Evolutionary conservation across 192 early-diverging fungal genomes (phyloP).

Genomic region (Coemansia sp.): DNA sequence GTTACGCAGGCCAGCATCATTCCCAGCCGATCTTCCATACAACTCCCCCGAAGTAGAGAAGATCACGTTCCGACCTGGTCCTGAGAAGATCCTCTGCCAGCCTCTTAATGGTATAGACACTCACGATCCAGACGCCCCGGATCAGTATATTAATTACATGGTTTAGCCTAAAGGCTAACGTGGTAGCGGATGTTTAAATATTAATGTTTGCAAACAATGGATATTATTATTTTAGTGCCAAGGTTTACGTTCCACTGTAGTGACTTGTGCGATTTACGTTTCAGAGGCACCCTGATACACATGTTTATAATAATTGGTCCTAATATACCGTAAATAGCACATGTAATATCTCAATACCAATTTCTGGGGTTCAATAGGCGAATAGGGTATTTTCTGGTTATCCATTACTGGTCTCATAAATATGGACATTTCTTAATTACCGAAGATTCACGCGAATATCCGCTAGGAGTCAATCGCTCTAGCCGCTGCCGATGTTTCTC

Average conservation of each 20-base stretch:
- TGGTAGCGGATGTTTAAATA: too few species aligned
- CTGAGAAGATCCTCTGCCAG: constrained; percentile 33
- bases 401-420: neutral
- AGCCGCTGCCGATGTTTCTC: neutral
- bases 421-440: neutral
- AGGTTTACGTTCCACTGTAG: neutral
- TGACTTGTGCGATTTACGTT: neutral
- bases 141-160: too few species aligned
- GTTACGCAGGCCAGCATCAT: constrained; percentile 19
- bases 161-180: too few species aligned
- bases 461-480: neutral
- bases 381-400: too few species aligned
- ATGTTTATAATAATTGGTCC: too few species aligned
- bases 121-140: constrained; percentile 16
- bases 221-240: constrained; percentile 1
- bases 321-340: too few species aligned
- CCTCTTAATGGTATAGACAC: constrained; percentile 27
- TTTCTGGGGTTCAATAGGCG: too few species aligned
- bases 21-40: constrained; percentile 30
- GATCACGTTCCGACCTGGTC: constrained; percentile 30
- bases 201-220: too few species aligned
- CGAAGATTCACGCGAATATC: neutral
- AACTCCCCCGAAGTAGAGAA: neutral
- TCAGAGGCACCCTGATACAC: too few species aligned
- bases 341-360: too few species aligned